phyloP scores from a whole-genome alignment of 106 monocot species.

The Amphibolis antarctica region DNA sequence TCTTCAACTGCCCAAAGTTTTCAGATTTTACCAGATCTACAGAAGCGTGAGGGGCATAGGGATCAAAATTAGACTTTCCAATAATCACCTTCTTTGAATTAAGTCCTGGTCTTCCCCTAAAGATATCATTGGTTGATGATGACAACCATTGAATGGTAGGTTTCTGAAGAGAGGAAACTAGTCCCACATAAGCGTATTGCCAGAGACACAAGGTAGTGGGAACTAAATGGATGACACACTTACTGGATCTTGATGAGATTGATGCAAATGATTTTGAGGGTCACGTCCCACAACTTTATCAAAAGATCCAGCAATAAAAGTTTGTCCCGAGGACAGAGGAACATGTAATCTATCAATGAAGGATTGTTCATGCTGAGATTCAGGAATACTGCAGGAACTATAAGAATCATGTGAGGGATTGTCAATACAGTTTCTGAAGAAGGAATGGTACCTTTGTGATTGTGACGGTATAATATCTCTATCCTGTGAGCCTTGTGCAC shows the following conservation, averaged over 20 bases:
- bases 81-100: neutral
- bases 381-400: too few species aligned
- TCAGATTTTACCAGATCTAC: neutral
- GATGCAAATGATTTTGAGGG: conserved; percentile 5
- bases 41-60: neutral
- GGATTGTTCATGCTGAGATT: too few species aligned
- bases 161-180: neutral
- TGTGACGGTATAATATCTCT: too few species aligned
- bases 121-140: neutral
- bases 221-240: conserved; percentile 2
- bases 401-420: too few species aligned
- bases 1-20: neutral
- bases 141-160: neutral
- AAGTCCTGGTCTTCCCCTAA: neutral
- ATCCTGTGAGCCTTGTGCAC: too few species aligned
- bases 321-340: too few species aligned
- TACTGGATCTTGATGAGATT: neutral
- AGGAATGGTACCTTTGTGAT: too few species aligned
- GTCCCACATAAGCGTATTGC: neutral
- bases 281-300: neutral
- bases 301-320: neutral
- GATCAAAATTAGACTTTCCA: neutral
- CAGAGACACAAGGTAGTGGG: neutral
- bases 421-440: too few species aligned
- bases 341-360: too few species aligned